phyloP scores from a whole-genome alignment of 2,329 filamentous ascomycete genomes.

The Dryadomyces sulphureus region DNA sequence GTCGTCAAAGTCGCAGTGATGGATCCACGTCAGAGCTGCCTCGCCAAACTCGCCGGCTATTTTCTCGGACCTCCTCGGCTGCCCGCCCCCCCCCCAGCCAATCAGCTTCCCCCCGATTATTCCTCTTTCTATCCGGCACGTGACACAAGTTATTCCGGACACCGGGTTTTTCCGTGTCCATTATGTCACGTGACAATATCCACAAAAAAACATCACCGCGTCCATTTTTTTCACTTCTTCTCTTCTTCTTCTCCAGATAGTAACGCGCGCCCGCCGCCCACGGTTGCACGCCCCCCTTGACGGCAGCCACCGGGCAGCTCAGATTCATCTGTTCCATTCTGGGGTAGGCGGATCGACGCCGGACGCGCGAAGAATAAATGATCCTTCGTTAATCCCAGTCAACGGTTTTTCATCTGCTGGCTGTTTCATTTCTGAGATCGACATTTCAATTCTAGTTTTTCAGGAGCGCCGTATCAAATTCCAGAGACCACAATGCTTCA shows the following conservation, averaged over 20 bases:
- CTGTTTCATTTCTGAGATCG: slow-evolving; percentile 45
- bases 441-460: slow-evolving; percentile 29
- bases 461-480: no score
- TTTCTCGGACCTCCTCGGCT: slow-evolving; percentile 25
- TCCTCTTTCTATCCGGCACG: slow-evolving; percentile 5
- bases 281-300: slow-evolving; percentile 1
- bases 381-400: slow-evolving; percentile 45
- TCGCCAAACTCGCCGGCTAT: neutral
- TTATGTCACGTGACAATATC: neutral
- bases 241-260: slow-evolving; percentile 33
- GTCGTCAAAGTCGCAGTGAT: neutral
- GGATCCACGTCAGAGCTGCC: neutral
- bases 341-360: slow-evolving; percentile 8
- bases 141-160: slow-evolving; percentile 8
- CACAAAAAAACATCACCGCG: neutral
- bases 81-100: slow-evolving; percentile 9
- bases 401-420: slow-evolving; percentile 30
- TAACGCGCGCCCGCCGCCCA: slow-evolving; percentile 25
- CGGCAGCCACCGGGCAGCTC: slow-evolving; percentile 1
- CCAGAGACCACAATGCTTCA: no score
- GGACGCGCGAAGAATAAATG: slow-evolving; percentile 28
- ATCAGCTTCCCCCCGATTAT: slow-evolving; percentile 10
- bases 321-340: slow-evolving; percentile 12
- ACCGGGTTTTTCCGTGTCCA: slow-evolving; percentile 11
- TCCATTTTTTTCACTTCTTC: slow-evolving; percentile 15